Base-by-base conservation (phyloP, 2,329 filamentous ascomycete genomes). In the Dactylellina drechsleri region DNA sequence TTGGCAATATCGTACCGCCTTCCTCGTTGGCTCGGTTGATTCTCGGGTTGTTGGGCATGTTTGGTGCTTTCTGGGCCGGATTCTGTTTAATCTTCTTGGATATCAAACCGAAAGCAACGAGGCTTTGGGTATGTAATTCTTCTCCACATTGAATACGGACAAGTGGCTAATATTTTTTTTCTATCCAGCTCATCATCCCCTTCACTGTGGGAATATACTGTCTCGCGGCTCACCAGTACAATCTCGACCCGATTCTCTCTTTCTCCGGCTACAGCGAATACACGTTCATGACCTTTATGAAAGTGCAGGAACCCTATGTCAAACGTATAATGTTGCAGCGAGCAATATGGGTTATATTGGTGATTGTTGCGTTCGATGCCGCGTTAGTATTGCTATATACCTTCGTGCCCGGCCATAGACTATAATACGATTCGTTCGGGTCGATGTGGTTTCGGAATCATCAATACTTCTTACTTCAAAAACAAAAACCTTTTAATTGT, bases 71-170 rank as follows among this genome's bases (percentile, higher is more conserved):
- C 83, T 99, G 96, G 96, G 88, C 92, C 2, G 92, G 89, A 0
- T 99, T 97, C 81, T 88, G 95, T 76, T 89, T 98, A 74, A 96
- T 99, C 79, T 95, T 99, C 82, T 88, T 97, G 7, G 85, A 97
- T 53, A 77, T 79, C 82, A 88, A 90, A 80, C 87, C 89, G 52
- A 88, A 92, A 77, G 82, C 84, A 58, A 93, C 89, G 49, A 87
- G 93, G 80, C 91, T 91, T 81, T 99, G 92, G 92, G 92, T 96
- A 88, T 79, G 90, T 85, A 15, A 52, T 43, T 40, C 23, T 28
- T 12, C 15, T 57, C 16, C 5, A 43, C 13, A 65, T 59, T 54
- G 18, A n/a, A 43, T 28, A n/a, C 13, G 43, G 16, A 43, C 2
- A 16, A 43, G 52, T 59, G 26, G 41, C 16, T 1, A 31, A 12